A percentile compares a stretch with the other conserved stretches of the same genome.
These are phyloP conservation scores for Alternaria solani DNA, from an alignment of 2,329 filamentous ascomycete genomes.

Conservation along the genomic window DNA sequence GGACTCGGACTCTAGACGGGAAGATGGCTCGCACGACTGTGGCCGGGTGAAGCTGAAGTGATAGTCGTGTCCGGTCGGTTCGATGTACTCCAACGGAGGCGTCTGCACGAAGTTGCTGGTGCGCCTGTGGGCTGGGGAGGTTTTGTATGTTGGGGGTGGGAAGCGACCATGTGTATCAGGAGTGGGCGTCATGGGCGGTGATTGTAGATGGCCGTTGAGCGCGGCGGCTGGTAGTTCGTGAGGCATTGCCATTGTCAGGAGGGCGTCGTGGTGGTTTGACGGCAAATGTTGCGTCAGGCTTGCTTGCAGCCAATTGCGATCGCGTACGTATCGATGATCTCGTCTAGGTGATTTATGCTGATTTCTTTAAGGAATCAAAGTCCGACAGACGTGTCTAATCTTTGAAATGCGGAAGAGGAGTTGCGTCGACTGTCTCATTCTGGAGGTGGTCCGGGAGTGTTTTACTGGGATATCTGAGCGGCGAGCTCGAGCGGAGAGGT, in stretches of 20 bases:
- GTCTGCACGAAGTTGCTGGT: constrained; percentile 45
- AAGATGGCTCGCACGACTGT: constrained; percentile 46
- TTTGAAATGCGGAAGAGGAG: constrained; percentile 44
- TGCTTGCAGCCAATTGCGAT: constrained; percentile 38
- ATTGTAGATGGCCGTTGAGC: constrained; percentile 44
- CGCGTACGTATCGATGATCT: constrained; percentile 41
- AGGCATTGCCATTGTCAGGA: constrained; percentile 43
- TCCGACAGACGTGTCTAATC: constrained; percentile 42
- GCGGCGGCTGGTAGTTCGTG: constrained; percentile 40
- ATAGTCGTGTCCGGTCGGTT: constrained; percentile 46
- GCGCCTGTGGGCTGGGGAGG: constrained; percentile 47
- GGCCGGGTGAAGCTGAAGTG: constrained; percentile 50
- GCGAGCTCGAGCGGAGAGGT: constrained; percentile 44
- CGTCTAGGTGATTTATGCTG: constrained; percentile 20
- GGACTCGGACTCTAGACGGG: constrained; percentile 49
- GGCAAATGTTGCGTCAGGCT: constrained; percentile 43
- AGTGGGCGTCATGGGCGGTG: constrained; percentile 50
- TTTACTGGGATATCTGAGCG: constrained; percentile 44
- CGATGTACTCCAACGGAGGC: constrained; percentile 49
- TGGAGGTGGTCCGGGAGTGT: constrained; percentile 43
- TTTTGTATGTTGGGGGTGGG: constrained; percentile 41
- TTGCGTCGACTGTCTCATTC: constrained; percentile 54
- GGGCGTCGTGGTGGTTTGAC: constrained; percentile 34
- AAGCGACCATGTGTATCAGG: constrained; percentile 38
- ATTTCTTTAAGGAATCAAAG: constrained; percentile 44